These are phyloP conservation scores for Agarophyton chilense DNA, from an alignment of 23 red algal species.

Conservation along the genomic window DNA sequence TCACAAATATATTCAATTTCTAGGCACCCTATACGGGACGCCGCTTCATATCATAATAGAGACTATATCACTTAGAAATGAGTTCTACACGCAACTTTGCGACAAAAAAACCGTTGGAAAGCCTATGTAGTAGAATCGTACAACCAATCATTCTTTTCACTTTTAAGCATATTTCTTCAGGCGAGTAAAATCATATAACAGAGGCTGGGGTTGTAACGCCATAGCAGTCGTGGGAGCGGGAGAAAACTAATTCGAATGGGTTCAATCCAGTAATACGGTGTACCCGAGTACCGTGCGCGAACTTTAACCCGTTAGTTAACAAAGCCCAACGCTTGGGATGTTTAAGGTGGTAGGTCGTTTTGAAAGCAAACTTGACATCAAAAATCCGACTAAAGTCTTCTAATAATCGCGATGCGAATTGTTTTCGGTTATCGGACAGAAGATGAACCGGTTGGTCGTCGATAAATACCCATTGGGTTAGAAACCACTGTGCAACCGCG, in stretches of 20 bases:
- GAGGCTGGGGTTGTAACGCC: neutral
- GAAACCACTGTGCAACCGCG: conserved; percentile 1
- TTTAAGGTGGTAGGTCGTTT: conserved; percentile 11
- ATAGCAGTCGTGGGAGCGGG: neutral
- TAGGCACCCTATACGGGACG: no score
- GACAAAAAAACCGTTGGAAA: no score
- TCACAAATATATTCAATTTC: no score
- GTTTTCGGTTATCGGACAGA: neutral
- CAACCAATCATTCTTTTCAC: no score
- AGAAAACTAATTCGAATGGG: conserved; percentile 11
- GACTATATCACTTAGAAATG: no score
- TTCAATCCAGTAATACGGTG: neutral
- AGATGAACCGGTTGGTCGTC: neutral
- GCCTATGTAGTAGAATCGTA: no score
- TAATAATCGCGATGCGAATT: conserved; percentile 18
- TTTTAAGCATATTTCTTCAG: no score
- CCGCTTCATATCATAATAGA: no score
- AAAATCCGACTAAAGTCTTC: conserved; percentile 10
- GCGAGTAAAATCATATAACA: no score
- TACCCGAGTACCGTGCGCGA: neutral
- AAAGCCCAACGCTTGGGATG: neutral
- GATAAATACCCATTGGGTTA: neutral
- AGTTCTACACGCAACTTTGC: no score
- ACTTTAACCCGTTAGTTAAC: neutral
- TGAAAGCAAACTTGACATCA: neutral